A percentile compares a stretch with the other conserved stretches of the same genome.
These are phyloP conservation scores for Venturia nashicola DNA, from an alignment of 2,329 filamentous ascomycete species.

Conservation along the genomic window DNA sequence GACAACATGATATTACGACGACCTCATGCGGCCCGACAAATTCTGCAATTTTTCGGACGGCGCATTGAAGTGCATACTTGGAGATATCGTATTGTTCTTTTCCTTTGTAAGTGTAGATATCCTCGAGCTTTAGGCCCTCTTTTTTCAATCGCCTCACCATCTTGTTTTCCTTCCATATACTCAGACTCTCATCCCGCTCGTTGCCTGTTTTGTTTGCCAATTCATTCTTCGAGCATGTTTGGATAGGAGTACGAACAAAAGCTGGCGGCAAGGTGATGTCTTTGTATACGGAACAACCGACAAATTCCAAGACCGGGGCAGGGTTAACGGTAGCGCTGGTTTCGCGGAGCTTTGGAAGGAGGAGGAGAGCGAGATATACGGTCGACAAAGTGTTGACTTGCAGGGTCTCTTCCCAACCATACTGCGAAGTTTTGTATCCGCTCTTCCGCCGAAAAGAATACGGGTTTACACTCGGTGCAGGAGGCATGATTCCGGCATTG, in stretches of 20 bases:
- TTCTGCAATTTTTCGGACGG: background rate
- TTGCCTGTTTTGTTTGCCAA: too few relatives aligned
- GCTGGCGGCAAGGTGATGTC: background rate
- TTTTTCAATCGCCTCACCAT: too few relatives aligned
- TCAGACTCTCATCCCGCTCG: background rate
- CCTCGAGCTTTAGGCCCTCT: too few relatives aligned
- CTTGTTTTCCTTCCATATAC: background rate
- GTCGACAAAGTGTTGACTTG: slow-evolving; percentile 29
- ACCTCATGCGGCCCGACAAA: background rate
- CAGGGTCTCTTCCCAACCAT: slow-evolving; percentile 23
- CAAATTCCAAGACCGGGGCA: background rate
- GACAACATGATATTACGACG: background rate
- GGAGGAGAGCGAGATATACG: slow-evolving; percentile 21
- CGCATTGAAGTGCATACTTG: slow-evolving; percentile 4
- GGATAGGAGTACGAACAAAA: background rate
- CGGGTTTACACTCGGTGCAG: background rate
- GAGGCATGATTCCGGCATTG: slow-evolving; percentile 26
- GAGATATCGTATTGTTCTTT: slow-evolving; percentile 1
- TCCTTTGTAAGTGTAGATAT: background rate
- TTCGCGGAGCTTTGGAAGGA: slow-evolving; percentile 17
- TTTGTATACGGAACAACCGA: background rate
- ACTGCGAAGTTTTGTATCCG: slow-evolving; percentile 4
- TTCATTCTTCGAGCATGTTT: background rate
- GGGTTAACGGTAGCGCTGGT: too few relatives aligned
- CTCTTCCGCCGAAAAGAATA: slow-evolving; percentile 13